Percentiles rank a stretch among this genome's conserved stretches.
phyloP scores from a whole-genome alignment of 768 basidiomycete genomes.

The Boletus edulis region DNA sequence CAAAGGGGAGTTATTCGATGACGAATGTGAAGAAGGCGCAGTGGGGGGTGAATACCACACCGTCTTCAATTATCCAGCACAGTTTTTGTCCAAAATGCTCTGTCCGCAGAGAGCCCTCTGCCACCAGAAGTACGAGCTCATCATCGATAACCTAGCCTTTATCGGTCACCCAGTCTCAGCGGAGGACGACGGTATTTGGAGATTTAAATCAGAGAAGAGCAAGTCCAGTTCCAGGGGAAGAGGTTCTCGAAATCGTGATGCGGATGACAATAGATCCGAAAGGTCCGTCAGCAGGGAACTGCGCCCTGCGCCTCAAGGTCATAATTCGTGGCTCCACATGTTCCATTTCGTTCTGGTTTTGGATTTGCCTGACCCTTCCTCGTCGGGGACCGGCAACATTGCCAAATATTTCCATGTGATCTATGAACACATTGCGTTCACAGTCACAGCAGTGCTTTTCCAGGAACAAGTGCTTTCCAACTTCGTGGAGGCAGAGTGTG shows the following conservation, averaged over 20 bases:
- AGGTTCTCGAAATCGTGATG: constrained; percentile 46
- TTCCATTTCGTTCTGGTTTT: constrained; percentile 88
- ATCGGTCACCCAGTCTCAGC: constrained; percentile 92
- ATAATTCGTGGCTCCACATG: constrained; percentile 58
- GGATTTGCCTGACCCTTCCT: constrained; percentile 88
- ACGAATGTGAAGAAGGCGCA: constrained; percentile 32
- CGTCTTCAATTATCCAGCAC: constrained; percentile 77
- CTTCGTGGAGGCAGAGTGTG: constrained; percentile 84
- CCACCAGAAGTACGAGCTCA: constrained; percentile 91
- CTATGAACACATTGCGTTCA: constrained; percentile 87
- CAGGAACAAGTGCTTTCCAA: constrained; percentile 86
- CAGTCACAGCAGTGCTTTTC: constrained; percentile 87
- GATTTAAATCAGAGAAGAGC: constrained; percentile 62
- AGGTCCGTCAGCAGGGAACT: constrained; percentile 36
- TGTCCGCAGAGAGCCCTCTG: constrained; percentile 79
- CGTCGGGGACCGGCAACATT: constrained; percentile 73
- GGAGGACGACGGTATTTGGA: constrained; percentile 71
- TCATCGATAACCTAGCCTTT: constrained; percentile 90
- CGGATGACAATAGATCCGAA: constrained; percentile 34
- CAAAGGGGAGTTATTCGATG: constrained; percentile 41
- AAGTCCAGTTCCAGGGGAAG: constrained; percentile 54
- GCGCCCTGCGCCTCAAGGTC: constrained; percentile 20
- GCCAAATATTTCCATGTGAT: constrained; percentile 81
- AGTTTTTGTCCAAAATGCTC: constrained; percentile 78
- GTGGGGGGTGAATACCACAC: constrained; percentile 55